Evolutionary conservation across 495 filamentous ascomycete genomes (phyloP).

Genomic region (Xylaria intraflava): DNA sequence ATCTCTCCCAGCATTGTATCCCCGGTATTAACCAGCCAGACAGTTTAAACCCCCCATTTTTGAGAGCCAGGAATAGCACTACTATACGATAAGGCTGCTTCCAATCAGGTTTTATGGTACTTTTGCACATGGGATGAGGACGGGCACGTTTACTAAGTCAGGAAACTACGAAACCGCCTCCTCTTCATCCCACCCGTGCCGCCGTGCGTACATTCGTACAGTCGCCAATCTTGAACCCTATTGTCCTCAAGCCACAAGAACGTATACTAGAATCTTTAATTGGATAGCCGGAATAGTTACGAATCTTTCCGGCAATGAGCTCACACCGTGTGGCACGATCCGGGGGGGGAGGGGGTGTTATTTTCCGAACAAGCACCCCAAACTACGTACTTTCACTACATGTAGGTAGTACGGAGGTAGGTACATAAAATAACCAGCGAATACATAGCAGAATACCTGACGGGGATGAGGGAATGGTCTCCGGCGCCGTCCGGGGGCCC

Average conservation of each 20-base stretch:
- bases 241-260: background rate
- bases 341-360: slow-evolving; percentile 6
- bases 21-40: background rate
- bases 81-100: background rate
- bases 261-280: background rate
- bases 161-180: background rate
- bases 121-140: background rate
- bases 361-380: slow-evolving; percentile 7
- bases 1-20: background rate
- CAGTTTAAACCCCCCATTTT: background rate
- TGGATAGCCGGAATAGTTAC: slow-evolving; percentile 5
- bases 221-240: background rate
- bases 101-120: background rate
- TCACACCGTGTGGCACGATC: slow-evolving; percentile 11
- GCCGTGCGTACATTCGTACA: too few species aligned
- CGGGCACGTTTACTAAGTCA: background rate
- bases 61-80: background rate
- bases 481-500: background rate
- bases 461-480: background rate
- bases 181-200: background rate
- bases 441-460: slow-evolving; percentile 1
- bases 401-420: background rate
- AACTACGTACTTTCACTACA: background rate
- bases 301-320: slow-evolving; percentile 1
- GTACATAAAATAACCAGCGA: background rate